These are phyloP conservation scores for Neurospora intermedia DNA, from an alignment of 495 filamentous ascomycete species.

Conservation along the genomic window DNA sequence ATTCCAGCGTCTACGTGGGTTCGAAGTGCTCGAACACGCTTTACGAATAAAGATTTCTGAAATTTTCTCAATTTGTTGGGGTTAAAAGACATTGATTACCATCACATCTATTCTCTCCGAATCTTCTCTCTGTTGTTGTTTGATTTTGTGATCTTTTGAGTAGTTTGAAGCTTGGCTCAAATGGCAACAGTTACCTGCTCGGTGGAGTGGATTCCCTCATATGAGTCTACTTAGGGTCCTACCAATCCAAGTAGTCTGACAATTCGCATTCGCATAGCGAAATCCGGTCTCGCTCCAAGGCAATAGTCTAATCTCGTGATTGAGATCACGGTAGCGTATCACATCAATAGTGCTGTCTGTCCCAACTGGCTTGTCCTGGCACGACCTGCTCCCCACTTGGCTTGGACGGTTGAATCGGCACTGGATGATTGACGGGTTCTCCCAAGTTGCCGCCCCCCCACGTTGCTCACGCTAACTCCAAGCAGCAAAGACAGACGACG, in stretches of 20 bases:
- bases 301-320: neutral
- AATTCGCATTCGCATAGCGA: neutral
- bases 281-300: neutral
- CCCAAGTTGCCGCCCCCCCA: neutral
- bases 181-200: neutral
- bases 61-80: neutral
- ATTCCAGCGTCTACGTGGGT: neutral
- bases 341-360: neutral
- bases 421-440: neutral
- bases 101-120: neutral
- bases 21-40: conserved; percentile 14
- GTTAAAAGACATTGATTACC: neutral
- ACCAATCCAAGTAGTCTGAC: neutral
- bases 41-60: conserved; percentile 1
- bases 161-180: neutral
- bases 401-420: neutral
- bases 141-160: neutral
- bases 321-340: neutral
- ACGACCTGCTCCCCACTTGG: neutral
- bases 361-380: neutral
- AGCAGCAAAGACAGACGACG: neutral
- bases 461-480: neutral
- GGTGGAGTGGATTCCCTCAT: neutral
- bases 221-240: neutral
- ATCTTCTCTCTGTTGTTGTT: neutral